Evolutionary conservation across 192 early-diverging fungal species (phyloP).

Genomic region (Jimgerdemannia flammicorona): DNA sequence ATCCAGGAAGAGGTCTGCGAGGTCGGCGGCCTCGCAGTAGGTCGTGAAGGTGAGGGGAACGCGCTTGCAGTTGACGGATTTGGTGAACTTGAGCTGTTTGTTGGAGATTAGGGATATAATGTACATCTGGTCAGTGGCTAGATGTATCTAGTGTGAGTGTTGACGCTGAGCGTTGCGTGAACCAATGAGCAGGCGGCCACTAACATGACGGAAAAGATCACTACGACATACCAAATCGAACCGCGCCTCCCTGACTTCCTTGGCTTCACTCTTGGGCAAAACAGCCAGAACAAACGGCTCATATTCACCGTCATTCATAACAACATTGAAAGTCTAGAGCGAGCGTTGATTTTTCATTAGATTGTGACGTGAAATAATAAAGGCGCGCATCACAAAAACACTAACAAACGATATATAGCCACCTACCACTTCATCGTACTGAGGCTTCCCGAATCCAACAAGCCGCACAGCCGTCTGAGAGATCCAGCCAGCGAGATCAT

Average conservation of each 20-base stretch:
- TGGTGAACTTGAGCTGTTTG: neutral
- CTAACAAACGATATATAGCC: constrained; percentile 11
- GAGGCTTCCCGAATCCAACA: constrained; percentile 15
- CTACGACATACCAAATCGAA: constrained; percentile 36
- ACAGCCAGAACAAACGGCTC: constrained; percentile 67
- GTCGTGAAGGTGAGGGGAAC: constrained; percentile 17
- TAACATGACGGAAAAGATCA: neutral
- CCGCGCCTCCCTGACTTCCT: constrained; percentile 55
- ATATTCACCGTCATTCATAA: constrained; percentile 39
- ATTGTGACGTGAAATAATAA: neutral
- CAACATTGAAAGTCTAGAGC: constrained; percentile 27
- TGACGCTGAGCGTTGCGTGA: constrained; percentile 37
- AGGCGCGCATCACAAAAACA: neutral
- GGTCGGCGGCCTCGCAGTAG: constrained; percentile 23
- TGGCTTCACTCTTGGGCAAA: constrained; percentile 47
- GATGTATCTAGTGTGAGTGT: constrained; percentile 4
- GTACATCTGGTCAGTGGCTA: neutral
- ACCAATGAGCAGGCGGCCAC: neutral
- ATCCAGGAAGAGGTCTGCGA: constrained; percentile 22
- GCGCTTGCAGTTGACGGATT: neutral
- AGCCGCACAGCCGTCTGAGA: constrained; percentile 20
- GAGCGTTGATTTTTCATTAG: neutral
- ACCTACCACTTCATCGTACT: constrained; percentile 39
- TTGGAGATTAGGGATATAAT: neutral
- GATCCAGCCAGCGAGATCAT: constrained; percentile 39